phyloP scores from a whole-genome alignment of 2,329 filamentous ascomycete genomes.

The Chrysosporium queenslandicum region DNA sequence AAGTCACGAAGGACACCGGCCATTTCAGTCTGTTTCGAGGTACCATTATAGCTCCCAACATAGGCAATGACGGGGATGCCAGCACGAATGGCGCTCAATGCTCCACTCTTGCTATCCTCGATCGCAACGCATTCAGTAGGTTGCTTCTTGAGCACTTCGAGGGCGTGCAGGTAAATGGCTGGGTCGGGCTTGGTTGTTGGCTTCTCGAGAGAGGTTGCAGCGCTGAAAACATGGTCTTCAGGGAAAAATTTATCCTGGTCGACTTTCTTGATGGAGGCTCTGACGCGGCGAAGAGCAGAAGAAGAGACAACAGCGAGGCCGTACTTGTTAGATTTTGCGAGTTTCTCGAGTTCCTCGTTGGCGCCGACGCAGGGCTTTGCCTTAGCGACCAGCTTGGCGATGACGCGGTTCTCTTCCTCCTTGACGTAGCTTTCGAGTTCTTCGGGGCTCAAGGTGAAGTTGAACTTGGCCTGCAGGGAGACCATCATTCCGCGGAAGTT shows the following conservation, averaged over 20 bases:
- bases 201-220: constrained; percentile 63
- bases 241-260: constrained; percentile 71
- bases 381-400: constrained; percentile 62
- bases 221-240: constrained; percentile 66
- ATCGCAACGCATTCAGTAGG: constrained; percentile 66
- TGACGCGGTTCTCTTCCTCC: constrained; percentile 72
- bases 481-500: constrained; percentile 90
- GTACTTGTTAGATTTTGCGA: constrained; percentile 55
- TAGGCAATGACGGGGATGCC: constrained; percentile 76
- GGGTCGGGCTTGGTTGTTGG: constrained; percentile 90
- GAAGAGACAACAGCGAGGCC: constrained; percentile 70
- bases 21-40: constrained; percentile 55
- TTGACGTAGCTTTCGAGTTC: constrained; percentile 66
- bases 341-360: constrained; percentile 55
- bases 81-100: constrained; percentile 64
- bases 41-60: constrained; percentile 62
- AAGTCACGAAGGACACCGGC: constrained; percentile 50
- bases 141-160: constrained; percentile 61
- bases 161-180: constrained; percentile 71
- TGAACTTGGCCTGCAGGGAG: constrained; percentile 63
- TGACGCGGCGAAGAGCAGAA: constrained; percentile 66
- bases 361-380: constrained; percentile 60
- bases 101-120: constrained; percentile 82
- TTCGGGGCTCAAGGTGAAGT: constrained; percentile 56
- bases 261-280: constrained; percentile 68